phyloP scores from a whole-genome alignment of 208 protist genomes.

The Trichomonas vaginalis region DNA sequence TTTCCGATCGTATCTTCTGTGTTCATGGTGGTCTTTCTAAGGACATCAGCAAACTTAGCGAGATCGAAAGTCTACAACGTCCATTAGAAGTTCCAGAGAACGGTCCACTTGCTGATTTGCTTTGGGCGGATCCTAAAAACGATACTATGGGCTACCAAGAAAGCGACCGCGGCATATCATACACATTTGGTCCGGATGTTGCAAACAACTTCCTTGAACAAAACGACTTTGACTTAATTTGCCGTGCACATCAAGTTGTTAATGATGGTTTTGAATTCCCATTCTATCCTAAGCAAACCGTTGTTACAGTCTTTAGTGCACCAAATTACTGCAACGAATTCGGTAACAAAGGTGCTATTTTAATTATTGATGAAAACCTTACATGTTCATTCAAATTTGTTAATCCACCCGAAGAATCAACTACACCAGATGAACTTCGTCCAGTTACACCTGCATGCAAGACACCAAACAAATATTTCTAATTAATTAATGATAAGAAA shows the following conservation, averaged over 20 bases:
- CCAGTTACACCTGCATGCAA: background rate
- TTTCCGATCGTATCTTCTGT: slow-evolving; percentile 98
- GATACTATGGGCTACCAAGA: slow-evolving; percentile 78
- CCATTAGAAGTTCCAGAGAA: slow-evolving; percentile 63
- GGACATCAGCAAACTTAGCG: slow-evolving; percentile 76
- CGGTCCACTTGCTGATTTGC: slow-evolving; percentile 89
- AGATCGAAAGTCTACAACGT: slow-evolving; percentile 76
- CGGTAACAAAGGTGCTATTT: slow-evolving; percentile 93
- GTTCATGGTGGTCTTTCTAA: slow-evolving; percentile 87
- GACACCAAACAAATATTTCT: too few species aligned
- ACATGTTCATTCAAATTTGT: slow-evolving; percentile 45
- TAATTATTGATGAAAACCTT: slow-evolving; percentile 43
- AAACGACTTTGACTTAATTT: slow-evolving; percentile 96
- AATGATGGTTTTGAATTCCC: slow-evolving; percentile 76
- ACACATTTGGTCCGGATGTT: slow-evolving; percentile 89
- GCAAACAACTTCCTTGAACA: slow-evolving; percentile 88
- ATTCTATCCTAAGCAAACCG: slow-evolving; percentile 79
- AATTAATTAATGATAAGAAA: too few species aligned
- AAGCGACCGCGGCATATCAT: slow-evolving; percentile 92
- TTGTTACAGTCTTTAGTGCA: slow-evolving; percentile 98
- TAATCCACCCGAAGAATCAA: background rate
- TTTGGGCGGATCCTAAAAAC: slow-evolving; percentile 93
- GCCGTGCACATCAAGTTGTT: slow-evolving; percentile 84
- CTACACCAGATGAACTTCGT: background rate
- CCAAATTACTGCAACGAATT: slow-evolving; percentile 99